These are phyloP conservation scores for Xerophyta viscosa DNA, from an alignment of 106 monocot genomes.

Conservation along the genomic window DNA sequence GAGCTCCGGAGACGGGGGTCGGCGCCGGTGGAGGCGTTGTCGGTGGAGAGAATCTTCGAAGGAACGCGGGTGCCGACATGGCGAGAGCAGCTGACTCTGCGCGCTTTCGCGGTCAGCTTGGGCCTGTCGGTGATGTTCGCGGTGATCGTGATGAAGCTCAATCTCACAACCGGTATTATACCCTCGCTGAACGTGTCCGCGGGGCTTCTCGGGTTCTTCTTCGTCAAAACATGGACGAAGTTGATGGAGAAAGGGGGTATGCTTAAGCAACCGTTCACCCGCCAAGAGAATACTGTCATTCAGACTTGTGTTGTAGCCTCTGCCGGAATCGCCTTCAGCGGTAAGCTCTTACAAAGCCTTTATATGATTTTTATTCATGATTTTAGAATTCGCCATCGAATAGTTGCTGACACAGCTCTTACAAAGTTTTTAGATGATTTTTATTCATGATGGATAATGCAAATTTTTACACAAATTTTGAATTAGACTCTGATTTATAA, in stretches of 20 bases:
- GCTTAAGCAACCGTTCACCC: slow-evolving; percentile 27
- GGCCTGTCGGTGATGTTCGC: slow-evolving; percentile 10
- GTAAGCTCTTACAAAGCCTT: too few species aligned
- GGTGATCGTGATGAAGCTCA: slow-evolving; percentile 38
- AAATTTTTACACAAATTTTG: too few species aligned
- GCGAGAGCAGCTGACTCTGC: neutral
- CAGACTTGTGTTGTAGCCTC: slow-evolving; percentile 43
- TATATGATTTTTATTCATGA: too few species aligned
- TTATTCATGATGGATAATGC: too few species aligned
- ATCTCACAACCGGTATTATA: slow-evolving; percentile 39
- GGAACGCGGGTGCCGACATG: neutral
- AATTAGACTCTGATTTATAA: too few species aligned
- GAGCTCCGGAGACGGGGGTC: too few species aligned
- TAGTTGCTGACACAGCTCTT: too few species aligned
- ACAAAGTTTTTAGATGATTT: too few species aligned
- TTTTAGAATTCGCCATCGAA: too few species aligned
- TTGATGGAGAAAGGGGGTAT: slow-evolving; percentile 17
- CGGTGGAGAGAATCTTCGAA: neutral
- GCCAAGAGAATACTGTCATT: slow-evolving; percentile 48
- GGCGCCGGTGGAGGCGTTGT: neutral
- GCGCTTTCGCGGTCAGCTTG: neutral
- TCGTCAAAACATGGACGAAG: slow-evolving; percentile 32
- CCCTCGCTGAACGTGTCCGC: slow-evolving; percentile 43
- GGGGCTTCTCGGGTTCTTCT: slow-evolving; percentile 40
- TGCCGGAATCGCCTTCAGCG: slow-evolving; percentile 39